phyloP scores from a whole-genome alignment of 495 filamentous ascomycete species.

The Hypomontagnella submonticulosa region DNA sequence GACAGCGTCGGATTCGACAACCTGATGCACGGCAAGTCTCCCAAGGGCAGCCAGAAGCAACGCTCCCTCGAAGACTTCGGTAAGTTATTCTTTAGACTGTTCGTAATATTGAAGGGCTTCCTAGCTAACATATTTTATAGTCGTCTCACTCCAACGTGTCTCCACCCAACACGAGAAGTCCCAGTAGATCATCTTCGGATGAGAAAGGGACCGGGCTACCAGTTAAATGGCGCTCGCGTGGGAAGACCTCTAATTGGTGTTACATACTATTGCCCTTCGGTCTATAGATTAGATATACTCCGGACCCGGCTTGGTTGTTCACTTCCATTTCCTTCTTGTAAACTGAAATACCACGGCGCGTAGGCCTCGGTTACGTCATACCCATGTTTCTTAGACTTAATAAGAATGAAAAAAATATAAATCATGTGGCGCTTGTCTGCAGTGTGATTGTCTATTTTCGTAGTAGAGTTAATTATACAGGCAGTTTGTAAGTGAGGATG shows the following conservation, averaged over 20 bases:
- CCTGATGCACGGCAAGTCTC: constrained; percentile 89
- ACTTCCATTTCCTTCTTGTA: constrained; percentile 57
- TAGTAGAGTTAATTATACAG: not conserved
- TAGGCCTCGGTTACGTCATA: constrained; percentile 51
- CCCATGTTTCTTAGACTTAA: constrained; percentile 53
- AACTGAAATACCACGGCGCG: constrained; percentile 52
- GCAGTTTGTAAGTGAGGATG: no score
- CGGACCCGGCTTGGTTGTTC: constrained; percentile 46
- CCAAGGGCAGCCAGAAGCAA: constrained; percentile 78
- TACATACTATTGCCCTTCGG: constrained; percentile 49
- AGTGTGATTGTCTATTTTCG: constrained; percentile 13
- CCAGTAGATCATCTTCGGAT: constrained; percentile 59
- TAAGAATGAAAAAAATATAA: constrained; percentile 51
- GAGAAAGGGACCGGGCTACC: constrained; percentile 18
- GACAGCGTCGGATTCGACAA: constrained; percentile 83
- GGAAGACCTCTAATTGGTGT: constrained; percentile 41
- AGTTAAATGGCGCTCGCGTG: constrained; percentile 23
- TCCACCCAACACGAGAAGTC: constrained; percentile 86
- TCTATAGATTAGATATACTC: constrained; percentile 46
- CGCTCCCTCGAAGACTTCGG: constrained; percentile 85
- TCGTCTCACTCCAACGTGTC: constrained; percentile 85
- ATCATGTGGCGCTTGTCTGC: constrained; percentile 2
- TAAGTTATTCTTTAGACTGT: constrained; percentile 58
- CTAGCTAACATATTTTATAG: constrained; percentile 56
- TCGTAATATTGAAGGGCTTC: constrained; percentile 39